Evolutionary conservation across 495 filamentous ascomycete species (phyloP), one percentile per base, ranked within the genome.

Genomic region (Penicillium alfredii): DNA sequence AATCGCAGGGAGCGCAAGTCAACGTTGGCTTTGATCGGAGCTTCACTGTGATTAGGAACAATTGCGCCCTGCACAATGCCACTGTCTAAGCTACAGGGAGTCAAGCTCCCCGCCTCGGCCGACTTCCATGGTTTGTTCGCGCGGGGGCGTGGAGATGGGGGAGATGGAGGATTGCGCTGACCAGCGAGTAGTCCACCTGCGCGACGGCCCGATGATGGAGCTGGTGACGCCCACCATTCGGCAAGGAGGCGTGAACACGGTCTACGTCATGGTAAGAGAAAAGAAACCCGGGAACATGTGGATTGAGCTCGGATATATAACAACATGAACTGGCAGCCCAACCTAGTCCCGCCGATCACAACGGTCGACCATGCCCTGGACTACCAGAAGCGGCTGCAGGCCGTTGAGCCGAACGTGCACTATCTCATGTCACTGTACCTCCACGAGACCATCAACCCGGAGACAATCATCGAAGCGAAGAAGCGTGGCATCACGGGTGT

Each of bases 361-460:
- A 85, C 76, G 10, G 81, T 89, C 26, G 64, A 73, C 38, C 75
- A 80, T 55, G 87, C 85, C 17, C 63, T 94, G 11, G 77, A 81
- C 34, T 96, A 94, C 65, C 72, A 82, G 46, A 60, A 70, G 33
- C 67, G 69, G 6, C 72, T 96, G 31, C 63, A 74, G 45, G 67
- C 72, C 33, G 65, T 89, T 45, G 84, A 82, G 31, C 80, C 82
- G 0, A 72, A 75, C 22, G 80, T 95, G 27, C 79, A 73, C 38
- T 95, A 78, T 53, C 74, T 94, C 38, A 94, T 96, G 88, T 84
- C 86, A 3, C 72, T 96, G 16, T 96, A 92, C 56, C 76, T 93
- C 22, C 81, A 86, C 51, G 71, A 81, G 29, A 74, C 67, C 17
- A 74, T 94, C 32, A 94, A 84, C 3, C 84, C 88, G 4, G 82